A percentile compares a stretch with the other conserved stretches of the same genome.
Conservation (phyloP, 495 filamentous ascomycete species). For the Polyplosphaeria fusca region DNA sequence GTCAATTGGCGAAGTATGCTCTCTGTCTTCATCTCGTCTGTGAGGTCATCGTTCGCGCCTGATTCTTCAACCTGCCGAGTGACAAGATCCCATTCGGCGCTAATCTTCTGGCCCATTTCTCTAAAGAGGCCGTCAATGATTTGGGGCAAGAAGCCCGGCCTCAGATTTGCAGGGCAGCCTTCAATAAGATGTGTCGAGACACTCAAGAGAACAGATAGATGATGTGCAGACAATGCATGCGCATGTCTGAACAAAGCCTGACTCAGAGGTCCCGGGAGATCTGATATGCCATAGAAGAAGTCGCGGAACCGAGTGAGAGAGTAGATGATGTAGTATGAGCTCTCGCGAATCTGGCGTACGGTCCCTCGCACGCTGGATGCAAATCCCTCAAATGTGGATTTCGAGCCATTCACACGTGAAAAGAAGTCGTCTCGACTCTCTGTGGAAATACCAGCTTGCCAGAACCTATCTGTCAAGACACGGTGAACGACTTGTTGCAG, state of each 20-base stretch:
- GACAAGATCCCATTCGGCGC: conserved; percentile 71
- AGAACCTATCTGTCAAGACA: conserved; percentile 92
- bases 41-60: conserved; percentile 65
- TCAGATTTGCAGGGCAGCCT: conserved; percentile 75
- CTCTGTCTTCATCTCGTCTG: conserved; percentile 97
- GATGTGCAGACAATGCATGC: conserved; percentile 81
- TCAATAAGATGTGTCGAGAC: conserved; percentile 83
- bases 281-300: conserved; percentile 82
- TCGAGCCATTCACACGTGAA: conserved; percentile 81
- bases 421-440: conserved; percentile 97
- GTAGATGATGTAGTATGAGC: conserved; percentile 88
- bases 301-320: conserved; percentile 85
- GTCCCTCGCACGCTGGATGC: conserved; percentile 88
- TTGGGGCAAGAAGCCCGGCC: conserved; percentile 79
- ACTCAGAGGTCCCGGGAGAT: conserved; percentile 79
- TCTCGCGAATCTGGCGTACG: conserved; percentile 83
- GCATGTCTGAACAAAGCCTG: conserved; percentile 82
- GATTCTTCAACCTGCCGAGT: conserved; percentile 62
- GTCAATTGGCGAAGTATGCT: conserved; percentile 94
- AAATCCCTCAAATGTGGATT: conserved; percentile 84
- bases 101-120: conserved; percentile 83
- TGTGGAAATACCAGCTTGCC: conserved; percentile 95
- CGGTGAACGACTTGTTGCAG: conserved; percentile 73
- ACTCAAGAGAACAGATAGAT: conserved; percentile 85
- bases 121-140: conserved; percentile 77